Conservation (phyloP, 163 green algal species). For the Chlorella variabilis region DNA sequence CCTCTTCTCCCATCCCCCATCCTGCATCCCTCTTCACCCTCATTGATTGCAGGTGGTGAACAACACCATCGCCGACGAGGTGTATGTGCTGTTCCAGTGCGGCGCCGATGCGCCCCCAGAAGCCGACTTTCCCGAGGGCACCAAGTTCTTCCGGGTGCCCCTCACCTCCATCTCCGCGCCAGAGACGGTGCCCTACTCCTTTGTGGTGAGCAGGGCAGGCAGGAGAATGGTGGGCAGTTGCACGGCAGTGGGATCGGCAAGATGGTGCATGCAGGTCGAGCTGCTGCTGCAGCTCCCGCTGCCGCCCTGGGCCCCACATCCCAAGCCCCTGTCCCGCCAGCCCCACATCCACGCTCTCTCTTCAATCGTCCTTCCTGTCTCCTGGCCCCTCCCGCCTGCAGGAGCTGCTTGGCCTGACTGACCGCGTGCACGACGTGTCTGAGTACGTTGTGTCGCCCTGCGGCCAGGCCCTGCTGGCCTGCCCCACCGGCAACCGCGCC, state of each 20-base stretch:
- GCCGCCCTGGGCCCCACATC: background rate
- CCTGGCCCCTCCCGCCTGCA: constrained; percentile 12
- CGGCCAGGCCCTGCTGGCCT: constrained; percentile 65
- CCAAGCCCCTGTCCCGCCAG: background rate
- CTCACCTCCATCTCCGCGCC: constrained; percentile 61
- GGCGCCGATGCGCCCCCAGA: constrained; percentile 48
- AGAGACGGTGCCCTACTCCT: constrained; percentile 72
- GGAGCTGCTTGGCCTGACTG: constrained; percentile 63
- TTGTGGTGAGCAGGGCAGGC: constrained; percentile 62
- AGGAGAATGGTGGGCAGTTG: too few species aligned
- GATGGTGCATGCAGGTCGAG: too few species aligned
- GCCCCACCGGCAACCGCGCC: constrained; percentile 11
- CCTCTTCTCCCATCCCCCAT: background rate
- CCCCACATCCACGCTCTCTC: background rate
- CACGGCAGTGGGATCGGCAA: too few species aligned
- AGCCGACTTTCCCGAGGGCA: constrained; percentile 24
- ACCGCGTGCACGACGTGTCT: constrained; percentile 70
- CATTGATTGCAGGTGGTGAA: constrained; percentile 67
- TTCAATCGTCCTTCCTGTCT: background rate
- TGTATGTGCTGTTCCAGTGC: constrained; percentile 87
- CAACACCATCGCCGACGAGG: constrained; percentile 68
- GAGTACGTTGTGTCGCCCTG: constrained; percentile 64
- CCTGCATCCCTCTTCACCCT: background rate
- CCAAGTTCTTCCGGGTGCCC: constrained; percentile 73
- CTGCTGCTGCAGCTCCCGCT: background rate